Evolutionary conservation across 768 basidiomycete species (phyloP), one percentile per base, ranked within the genome.

Genomic region (Amanita exitialis): DNA sequence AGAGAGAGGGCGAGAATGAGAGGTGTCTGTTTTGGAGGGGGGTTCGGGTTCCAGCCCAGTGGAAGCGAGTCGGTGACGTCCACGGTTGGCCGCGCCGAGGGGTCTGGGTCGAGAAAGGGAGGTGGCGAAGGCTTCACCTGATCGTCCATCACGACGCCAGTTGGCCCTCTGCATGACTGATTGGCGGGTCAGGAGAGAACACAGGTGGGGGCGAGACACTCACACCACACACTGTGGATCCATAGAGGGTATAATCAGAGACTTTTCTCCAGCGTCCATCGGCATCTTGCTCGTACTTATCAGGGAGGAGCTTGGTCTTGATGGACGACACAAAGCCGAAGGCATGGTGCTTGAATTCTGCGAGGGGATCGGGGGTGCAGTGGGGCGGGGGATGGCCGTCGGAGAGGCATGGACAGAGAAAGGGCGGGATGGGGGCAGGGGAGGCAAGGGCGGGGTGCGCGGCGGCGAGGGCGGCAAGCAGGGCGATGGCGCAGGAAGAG

Each of bases 161-260:
- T 59, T 4, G 68, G 54, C 46, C 57, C 58, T 53, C 51, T 56
- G 58, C 61, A 69, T 45, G 41, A 53, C 62, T 64, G 42, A 5
- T 32, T 32, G 32, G 32, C 12, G 21, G 43, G 35, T 28, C 25
- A 42, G 10, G 20, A 18, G 21, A 53, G 48, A 34, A 45, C 37
- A 47, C 32, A 49, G 49, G 15, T 34, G 32, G 16, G 25, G 9
- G 54, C 32, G 12, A 44, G 21, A 54, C 37, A 39, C 79, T 68
- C 58, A 78, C 78, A n/a, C 67, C 53, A 59, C 82, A 77, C 35
- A 82, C 69, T 12, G 80, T 77, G n/a, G 80, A 81, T n/a, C 86
- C 86, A 57, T 82, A 86, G 35, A 86, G 65, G 10, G 80, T 76
- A 67, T 82, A 87, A 23, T 61, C 57, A 7, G 69, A 66, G 2